Evolutionary conservation across 2,329 filamentous ascomycete genomes (phyloP).

Genomic region (Beauveria bassiana): DNA sequence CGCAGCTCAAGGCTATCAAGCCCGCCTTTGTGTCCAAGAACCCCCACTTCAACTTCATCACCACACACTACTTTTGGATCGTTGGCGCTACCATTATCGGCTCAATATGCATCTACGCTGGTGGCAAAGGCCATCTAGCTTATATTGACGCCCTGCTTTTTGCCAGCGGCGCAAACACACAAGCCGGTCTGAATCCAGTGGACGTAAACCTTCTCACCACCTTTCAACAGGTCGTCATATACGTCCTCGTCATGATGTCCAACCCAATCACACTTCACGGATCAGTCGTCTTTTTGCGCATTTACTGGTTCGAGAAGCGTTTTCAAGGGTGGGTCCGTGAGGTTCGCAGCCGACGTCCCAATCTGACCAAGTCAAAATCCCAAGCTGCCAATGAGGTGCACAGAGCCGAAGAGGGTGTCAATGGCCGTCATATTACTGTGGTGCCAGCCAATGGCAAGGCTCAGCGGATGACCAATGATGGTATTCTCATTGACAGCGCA

Average conservation of each 20-base stretch:
- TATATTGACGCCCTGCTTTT: slow-evolving; percentile 92
- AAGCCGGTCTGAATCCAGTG: slow-evolving; percentile 84
- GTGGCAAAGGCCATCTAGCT: slow-evolving; percentile 46
- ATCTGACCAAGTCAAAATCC: slow-evolving; percentile 54
- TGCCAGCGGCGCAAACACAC: slow-evolving; percentile 75
- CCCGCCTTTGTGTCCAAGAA: slow-evolving; percentile 51
- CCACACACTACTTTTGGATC: slow-evolving; percentile 77
- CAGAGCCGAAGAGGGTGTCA: slow-evolving; percentile 54
- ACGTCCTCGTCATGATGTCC: slow-evolving; percentile 61
- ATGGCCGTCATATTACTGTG: slow-evolving; percentile 57
- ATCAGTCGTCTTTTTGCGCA: slow-evolving; percentile 79
- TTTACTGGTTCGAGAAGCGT: slow-evolving; percentile 98
- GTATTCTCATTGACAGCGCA: slow-evolving; percentile 40
- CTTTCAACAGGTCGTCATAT: slow-evolving; percentile 68
- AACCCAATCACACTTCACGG: slow-evolving; percentile 82
- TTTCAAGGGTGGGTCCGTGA: slow-evolving; percentile 80
- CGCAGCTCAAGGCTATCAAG: slow-evolving; percentile 41
- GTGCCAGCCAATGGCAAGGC: slow-evolving; percentile 48
- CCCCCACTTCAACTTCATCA: slow-evolving; percentile 74
- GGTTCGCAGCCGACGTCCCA: slow-evolving; percentile 57
- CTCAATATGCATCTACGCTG: slow-evolving; percentile 68
- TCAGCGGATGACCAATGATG: slow-evolving; percentile 54
- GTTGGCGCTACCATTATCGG: slow-evolving; percentile 63
- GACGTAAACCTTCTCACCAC: slow-evolving; percentile 60
- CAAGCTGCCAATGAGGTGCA: slow-evolving; percentile 35